These are phyloP conservation scores for Parathielavia appendiculata DNA, from an alignment of 495 filamentous ascomycete species.

Conservation along the genomic window DNA sequence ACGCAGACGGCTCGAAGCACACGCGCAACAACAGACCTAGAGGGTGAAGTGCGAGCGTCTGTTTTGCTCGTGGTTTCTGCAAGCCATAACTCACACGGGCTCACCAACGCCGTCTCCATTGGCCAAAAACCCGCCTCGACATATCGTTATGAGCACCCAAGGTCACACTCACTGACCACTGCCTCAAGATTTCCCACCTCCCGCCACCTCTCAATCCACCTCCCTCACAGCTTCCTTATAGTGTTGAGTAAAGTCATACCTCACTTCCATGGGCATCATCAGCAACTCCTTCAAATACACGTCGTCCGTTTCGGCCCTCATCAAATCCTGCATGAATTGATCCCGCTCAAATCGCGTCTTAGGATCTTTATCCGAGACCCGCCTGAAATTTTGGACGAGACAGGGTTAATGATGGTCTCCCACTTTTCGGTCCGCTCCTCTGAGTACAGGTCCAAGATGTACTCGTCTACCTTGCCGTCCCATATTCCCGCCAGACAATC, in stretches of 20 bases:
- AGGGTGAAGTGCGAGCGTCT: too few relatives aligned
- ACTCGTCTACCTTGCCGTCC: constrained; percentile 40
- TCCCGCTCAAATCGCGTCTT: constrained; percentile 33
- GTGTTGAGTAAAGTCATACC: constrained; percentile 40
- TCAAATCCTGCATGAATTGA: constrained; percentile 36
- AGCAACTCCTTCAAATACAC: constrained; percentile 18
- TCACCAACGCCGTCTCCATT: too few relatives aligned
- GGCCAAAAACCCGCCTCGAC: too few relatives aligned
- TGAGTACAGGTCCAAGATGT: constrained; percentile 48
- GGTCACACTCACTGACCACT: too few relatives aligned
- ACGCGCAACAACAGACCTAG: too few relatives aligned
- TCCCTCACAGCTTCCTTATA: constrained; percentile 19
- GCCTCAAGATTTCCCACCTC: background rate
- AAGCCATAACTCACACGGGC: too few relatives aligned
- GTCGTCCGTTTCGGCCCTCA: constrained; percentile 35
- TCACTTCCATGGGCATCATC: constrained; percentile 20
- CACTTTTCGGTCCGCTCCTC: constrained; percentile 46
- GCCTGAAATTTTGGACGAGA: constrained; percentile 42
- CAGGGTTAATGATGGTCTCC: constrained; percentile 44
- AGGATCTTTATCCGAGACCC: constrained; percentile 32
- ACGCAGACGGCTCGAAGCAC: too few relatives aligned
- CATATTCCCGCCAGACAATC: constrained; percentile 48
- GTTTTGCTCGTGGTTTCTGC: too few relatives aligned
- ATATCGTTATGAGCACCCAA: too few relatives aligned
- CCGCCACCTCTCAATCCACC: background rate